These are phyloP conservation scores for Paramecium biaurelia DNA, from an alignment of 73 alveolate species.

Conservation along the genomic window DNA sequence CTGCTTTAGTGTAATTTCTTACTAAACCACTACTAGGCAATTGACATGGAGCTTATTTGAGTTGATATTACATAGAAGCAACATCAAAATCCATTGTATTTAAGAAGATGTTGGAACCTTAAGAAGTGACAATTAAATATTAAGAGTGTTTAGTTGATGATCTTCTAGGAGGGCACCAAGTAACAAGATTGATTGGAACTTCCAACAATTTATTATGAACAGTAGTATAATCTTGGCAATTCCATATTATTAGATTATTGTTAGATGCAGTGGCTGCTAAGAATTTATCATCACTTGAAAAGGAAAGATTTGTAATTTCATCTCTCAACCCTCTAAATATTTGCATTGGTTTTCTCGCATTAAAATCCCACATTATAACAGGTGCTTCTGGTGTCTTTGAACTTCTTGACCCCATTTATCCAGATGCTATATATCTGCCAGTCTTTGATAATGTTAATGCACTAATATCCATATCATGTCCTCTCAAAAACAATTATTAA, in stretches of 20 bases:
- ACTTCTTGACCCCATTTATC: conserved; percentile 75
- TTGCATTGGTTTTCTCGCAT: conserved; percentile 72
- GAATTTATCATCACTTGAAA: conserved; percentile 80
- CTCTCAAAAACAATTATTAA: conserved; percentile 74
- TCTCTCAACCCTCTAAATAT: conserved; percentile 81
- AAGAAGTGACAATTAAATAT: conserved; percentile 73
- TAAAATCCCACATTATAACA: conserved; percentile 80
- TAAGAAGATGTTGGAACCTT: conserved; percentile 70
- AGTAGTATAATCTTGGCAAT: conserved; percentile 76
- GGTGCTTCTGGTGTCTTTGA: conserved; percentile 86
- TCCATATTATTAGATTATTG: conserved; percentile 82
- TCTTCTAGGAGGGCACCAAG: conserved; percentile 82
- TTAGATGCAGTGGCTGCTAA: conserved; percentile 80
- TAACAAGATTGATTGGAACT: conserved; percentile 61
- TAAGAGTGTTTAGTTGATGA: conserved; percentile 79
- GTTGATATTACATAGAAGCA: conserved; percentile 80
- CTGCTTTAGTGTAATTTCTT: conserved; percentile 82
- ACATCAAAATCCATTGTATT: conserved; percentile 80
- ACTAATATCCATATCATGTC: conserved; percentile 82
- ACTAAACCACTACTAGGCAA: conserved; percentile 88
- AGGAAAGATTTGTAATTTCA: conserved; percentile 70
- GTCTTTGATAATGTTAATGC: conserved; percentile 63
- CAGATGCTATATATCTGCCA: conserved; percentile 73
- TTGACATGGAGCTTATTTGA: conserved; percentile 70
- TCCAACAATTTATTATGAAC: conserved; percentile 80